phyloP scores from a whole-genome alignment of 352 stramenopile species.

The Phytophthora vignae region DNA sequence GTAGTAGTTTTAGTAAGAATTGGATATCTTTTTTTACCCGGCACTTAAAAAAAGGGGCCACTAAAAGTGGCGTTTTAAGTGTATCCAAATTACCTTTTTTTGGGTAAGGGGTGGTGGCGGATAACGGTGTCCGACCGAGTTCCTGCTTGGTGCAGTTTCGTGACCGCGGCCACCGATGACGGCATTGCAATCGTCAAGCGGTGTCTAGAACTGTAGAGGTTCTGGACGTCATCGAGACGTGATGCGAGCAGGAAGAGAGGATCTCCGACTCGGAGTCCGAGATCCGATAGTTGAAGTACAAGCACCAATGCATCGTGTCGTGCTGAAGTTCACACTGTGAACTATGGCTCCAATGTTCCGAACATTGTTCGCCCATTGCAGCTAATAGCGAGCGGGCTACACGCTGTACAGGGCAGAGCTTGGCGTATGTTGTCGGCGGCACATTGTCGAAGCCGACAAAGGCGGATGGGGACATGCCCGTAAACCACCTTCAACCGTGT shows the following conservation, averaged over 20 bases:
- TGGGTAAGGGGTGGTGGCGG: background rate
- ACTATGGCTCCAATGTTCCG: background rate
- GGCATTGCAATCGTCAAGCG: background rate
- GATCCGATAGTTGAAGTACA: too few species aligned
- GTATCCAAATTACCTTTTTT: background rate
- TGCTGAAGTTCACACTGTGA: too few species aligned
- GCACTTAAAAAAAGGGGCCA: too few species aligned
- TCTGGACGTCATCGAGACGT: background rate
- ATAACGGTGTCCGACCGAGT: background rate
- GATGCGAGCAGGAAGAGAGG: too few species aligned
- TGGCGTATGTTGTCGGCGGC: too few species aligned
- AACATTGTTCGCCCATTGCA: too few species aligned
- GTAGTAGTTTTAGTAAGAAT: too few species aligned
- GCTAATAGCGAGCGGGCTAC: too few species aligned
- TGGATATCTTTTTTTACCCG: too few species aligned
- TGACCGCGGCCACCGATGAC: background rate
- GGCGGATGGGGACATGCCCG: background rate
- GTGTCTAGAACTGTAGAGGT: background rate
- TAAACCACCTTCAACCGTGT: background rate
- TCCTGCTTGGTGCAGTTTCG: background rate
- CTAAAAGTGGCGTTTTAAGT: background rate
- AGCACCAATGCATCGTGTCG: too few species aligned
- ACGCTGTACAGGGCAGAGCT: too few species aligned
- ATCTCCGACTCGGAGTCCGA: too few species aligned
- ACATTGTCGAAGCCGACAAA: background rate